These are phyloP conservation scores for Diaporthe sp. DNA, from an alignment of 2,329 filamentous ascomycete species.

Conservation along the genomic window DNA sequence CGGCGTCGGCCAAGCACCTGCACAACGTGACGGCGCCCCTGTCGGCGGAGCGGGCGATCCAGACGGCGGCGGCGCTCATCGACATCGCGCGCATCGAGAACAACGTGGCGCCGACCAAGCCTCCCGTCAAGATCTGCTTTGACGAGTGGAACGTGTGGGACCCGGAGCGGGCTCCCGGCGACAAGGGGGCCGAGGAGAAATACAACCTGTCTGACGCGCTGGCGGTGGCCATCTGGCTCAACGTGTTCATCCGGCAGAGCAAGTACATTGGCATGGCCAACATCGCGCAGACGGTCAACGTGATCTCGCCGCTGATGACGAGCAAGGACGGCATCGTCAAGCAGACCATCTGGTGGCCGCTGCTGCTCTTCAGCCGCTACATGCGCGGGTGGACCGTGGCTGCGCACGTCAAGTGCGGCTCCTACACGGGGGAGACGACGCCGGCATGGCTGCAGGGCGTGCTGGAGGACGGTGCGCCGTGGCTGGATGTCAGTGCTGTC, in stretches of 20 bases:
- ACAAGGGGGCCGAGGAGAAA: slow-evolving; percentile 78
- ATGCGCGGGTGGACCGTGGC: slow-evolving; percentile 81
- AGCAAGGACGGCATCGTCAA: slow-evolving; percentile 71
- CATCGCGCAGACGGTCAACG: slow-evolving; percentile 83
- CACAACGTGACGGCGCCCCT: slow-evolving; percentile 72
- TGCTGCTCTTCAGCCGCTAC: slow-evolving; percentile 76
- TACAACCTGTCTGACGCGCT: slow-evolving; percentile 83
- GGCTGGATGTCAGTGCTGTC: slow-evolving; percentile 75
- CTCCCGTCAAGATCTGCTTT: slow-evolving; percentile 79
- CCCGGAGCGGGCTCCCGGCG: slow-evolving; percentile 76
- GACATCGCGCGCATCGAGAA: slow-evolving; percentile 81
- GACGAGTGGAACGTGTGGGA: slow-evolving; percentile 92
- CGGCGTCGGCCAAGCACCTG: slow-evolving; percentile 65
- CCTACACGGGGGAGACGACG: slow-evolving; percentile 76
- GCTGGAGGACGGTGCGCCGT: slow-evolving; percentile 75
- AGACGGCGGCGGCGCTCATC: slow-evolving; percentile 76
- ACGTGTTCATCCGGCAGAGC: slow-evolving; percentile 81
- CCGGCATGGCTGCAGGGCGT: slow-evolving; percentile 75
- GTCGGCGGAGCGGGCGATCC: slow-evolving; percentile 79
- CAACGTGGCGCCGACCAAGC: slow-evolving; percentile 68
- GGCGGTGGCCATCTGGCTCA: slow-evolving; percentile 81
- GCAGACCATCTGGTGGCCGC: slow-evolving; percentile 82
- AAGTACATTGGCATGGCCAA: slow-evolving; percentile 82
- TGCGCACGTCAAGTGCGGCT: slow-evolving; percentile 71
- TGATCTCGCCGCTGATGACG: slow-evolving; percentile 83